phyloP scores from a whole-genome alignment of 2,329 filamentous ascomycete species.

The Septoria petroselini region DNA sequence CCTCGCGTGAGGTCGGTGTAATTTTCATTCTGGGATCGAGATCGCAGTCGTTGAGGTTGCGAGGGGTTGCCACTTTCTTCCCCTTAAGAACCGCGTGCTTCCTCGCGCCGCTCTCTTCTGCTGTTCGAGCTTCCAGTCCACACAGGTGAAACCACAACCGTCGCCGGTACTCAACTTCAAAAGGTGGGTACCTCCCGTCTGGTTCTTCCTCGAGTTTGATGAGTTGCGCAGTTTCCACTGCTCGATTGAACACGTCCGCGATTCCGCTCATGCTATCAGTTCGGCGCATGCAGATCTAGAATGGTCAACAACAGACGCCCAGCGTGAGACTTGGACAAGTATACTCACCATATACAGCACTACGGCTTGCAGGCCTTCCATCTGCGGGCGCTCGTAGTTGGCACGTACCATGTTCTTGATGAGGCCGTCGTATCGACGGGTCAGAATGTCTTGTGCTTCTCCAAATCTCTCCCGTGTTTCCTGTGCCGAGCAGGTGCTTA shows the following conservation, averaged over 20 bases:
- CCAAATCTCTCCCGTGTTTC: constrained; percentile 28
- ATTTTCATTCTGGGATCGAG: constrained; percentile 24
- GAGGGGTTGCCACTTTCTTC: constrained; percentile 24
- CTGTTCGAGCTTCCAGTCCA: constrained; percentile 28
- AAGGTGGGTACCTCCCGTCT: constrained; percentile 18
- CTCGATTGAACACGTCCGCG: constrained; percentile 23
- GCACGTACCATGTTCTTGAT: constrained; percentile 21
- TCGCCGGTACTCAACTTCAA: constrained; percentile 27
- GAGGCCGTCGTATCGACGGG: constrained; percentile 21
- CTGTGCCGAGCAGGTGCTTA: constrained; percentile 29
- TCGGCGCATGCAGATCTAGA: constrained; percentile 24
- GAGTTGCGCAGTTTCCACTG: constrained; percentile 26
- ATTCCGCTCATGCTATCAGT: constrained; percentile 18
- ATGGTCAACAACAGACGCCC: too few relatives aligned
- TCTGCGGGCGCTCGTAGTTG: constrained; percentile 21
- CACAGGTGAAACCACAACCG: constrained; percentile 30
- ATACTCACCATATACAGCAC: constrained; percentile 26
- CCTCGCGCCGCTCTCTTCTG: constrained; percentile 27
- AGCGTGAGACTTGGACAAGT: too few relatives aligned
- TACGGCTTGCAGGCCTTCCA: constrained; percentile 27
- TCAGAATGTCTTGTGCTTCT: constrained; percentile 23
- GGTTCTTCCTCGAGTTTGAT: constrained; percentile 24
- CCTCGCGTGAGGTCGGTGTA: constrained; percentile 22
- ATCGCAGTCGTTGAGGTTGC: constrained; percentile 32
- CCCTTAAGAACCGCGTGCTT: constrained; percentile 27